Base-by-base conservation (phyloP, 257 asterid species). In the Gentiana straminea region DNA sequence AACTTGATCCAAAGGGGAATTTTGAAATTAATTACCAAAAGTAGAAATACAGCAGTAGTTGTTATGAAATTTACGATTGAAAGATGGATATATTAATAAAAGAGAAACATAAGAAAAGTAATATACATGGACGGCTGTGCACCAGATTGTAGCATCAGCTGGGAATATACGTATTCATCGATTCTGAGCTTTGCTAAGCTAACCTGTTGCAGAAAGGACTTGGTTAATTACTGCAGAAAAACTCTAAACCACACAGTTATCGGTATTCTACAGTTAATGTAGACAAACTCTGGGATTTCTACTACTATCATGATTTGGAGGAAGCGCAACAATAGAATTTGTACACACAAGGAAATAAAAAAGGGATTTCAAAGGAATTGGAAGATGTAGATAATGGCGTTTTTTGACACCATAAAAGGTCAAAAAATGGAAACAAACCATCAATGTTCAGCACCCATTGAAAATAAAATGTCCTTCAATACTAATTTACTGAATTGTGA, bases 111-210 rank as follows among this genome's bases (percentile, higher is more conserved):
- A 61, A 44, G 49, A 41, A 11, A 51, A 49, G 41, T 34, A 43
- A 68, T 44, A 64, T 73, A 84, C 91, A 75, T 60, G 11, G 75
- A 63, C 53, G 60, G 82, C 39, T 78, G 85, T 41, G 73, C 73
- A 67, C 90, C 85, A 8, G 80, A 70, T 75, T 81, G 84, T 61
- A 79, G 70, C 89, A 86, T 75, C 84, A 89, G 72, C 71, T 86
- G 94, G 66, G 90, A 85, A 64, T 86, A 86, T 34, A 81, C 90
- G 53, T 86, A 89, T 69, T 89, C 95, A 71, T 89, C 97, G 33
- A 89, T 88, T 45, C 96, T 82, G 71, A 78, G 93, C 79, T 84
- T 90, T 61, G 96, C 96, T 49, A 86, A 81, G 71, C 81, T 76
- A 55, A 90, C 80, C 97, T 86, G 76, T 54, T 43, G 51, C 41